Base-by-base conservation (phyloP, 2,329 filamentous ascomycete species). In the Aphanoascus verrucosus region DNA sequence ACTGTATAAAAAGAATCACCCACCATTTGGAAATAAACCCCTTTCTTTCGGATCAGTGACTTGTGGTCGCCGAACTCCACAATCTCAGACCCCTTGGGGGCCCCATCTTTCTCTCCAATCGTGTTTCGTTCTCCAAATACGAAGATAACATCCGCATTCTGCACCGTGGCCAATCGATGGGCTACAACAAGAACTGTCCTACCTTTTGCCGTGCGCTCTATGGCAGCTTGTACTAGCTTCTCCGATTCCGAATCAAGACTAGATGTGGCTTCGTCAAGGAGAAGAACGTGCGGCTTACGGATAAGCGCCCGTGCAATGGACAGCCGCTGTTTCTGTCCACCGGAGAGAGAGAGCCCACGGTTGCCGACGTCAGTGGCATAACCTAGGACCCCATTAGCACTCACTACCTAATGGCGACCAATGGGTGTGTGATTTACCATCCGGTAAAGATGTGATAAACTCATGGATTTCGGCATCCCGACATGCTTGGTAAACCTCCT, bases 111-210 rank as follows among this genome's bases (percentile, higher is more conserved):
- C 12, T 32, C 37, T n/a, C 11, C 37, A 14, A 32, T 20, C 14
- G 8, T 23, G 3, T 7, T 8, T 1, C 83, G 81, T 56, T 82
- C 77, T 9, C 85, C 84, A 46, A 93, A 79, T 0, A 91, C 85
- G 61, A 86, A 88, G 41, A 90, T 90, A n/a, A 83, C 72, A 65
- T 91, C 83, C 1, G 86, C 85, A 60, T 89, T 84, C 66, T 86
- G 85, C 17, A 90, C 82, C 11, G 85, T 91, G 0, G 83, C 83
- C 47, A 91, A 72, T 12, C 86, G 75, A 65, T 91, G 87, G 1
- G 87, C 87, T 9, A 93, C 85, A 2, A 85, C 85, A 2, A 93
- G 74, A 56, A 86, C 86, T 1, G 87, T 80, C 52, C 62, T 82
- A 6, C 78, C 78, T 58, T 75, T 74, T 2, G 75, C 76, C 0